Evolutionary conservation across 1,139 yeast genomes (phyloP).

Genomic region (Nakaseomyces delphensis): DNA sequence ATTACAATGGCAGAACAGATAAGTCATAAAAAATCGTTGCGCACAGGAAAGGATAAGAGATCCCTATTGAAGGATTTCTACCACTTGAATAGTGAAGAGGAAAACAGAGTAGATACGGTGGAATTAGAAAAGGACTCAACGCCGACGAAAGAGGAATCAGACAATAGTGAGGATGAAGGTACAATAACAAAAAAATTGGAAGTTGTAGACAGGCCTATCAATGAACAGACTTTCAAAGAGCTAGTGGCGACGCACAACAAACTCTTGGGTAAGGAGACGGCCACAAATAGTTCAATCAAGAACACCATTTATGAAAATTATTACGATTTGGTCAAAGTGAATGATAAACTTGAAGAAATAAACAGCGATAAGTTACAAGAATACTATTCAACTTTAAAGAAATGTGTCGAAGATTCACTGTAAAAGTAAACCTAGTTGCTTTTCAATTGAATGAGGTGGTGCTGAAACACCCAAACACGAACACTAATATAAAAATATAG

Average conservation of each 20-base stretch:
- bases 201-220: conserved; percentile 23
- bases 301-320: conserved; percentile 45
- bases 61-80: conserved; percentile 39
- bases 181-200: conserved; percentile 1
- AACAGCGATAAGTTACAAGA: conserved; percentile 10
- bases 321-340: conserved; percentile 42
- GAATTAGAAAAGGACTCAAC: conserved; percentile 1
- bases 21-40: conserved; percentile 30
- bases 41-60: conserved; percentile 34
- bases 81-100: conserved; percentile 28
- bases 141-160: not conserved
- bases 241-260: conserved; percentile 36
- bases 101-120: conserved; percentile 13
- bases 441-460: too few species aligned
- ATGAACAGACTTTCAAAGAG: conserved; percentile 34
- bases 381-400: not conserved
- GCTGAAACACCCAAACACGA: too few species aligned
- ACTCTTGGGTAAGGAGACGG: conserved; percentile 36
- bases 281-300: conserved; percentile 40
- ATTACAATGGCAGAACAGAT: conserved; percentile 32
- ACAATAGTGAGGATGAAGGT: conserved; percentile 14
- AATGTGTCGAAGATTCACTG: not conserved
- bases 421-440: too few species aligned
- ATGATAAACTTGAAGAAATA: conserved; percentile 33
- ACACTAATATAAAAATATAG: too few species aligned